phyloP scores from a whole-genome alignment of 2,329 filamentous ascomycete genomes.

The Corinectria fuckeliana region DNA sequence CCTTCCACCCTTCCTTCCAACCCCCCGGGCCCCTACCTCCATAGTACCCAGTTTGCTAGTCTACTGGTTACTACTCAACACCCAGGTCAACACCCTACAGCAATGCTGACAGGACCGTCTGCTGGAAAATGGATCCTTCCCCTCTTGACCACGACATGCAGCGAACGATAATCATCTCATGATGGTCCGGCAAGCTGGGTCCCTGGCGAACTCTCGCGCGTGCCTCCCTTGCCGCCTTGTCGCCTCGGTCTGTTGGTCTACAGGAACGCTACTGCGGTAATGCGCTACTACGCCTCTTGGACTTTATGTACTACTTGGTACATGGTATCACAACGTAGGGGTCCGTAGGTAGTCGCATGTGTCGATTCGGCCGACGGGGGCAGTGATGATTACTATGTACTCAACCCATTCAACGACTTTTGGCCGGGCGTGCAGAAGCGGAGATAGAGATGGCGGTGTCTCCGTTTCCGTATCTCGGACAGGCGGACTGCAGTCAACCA shows the following conservation, averaged over 20 bases:
- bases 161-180: conserved; percentile 39
- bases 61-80: too few relatives aligned
- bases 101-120: conserved; percentile 7
- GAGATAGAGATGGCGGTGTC: conserved; percentile 1
- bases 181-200: conserved; percentile 30
- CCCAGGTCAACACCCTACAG: too few relatives aligned
- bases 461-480: conserved; percentile 13
- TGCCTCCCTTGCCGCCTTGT: conserved; percentile 17
- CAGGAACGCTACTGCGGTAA: neutral
- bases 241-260: conserved; percentile 3
- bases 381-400: neutral
- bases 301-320: neutral
- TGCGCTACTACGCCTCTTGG: conserved; percentile 1
- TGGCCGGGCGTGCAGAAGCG: neutral
- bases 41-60: neutral
- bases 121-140: conserved; percentile 8
- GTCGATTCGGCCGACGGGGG: too few relatives aligned
- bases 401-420: conserved; percentile 1
- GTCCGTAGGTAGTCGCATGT: too few relatives aligned
- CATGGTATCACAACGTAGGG: neutral
- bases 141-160: conserved; percentile 21
- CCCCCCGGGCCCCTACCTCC: neutral
- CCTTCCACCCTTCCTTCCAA: neutral
- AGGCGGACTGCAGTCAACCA: neutral
- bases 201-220: conserved; percentile 23